phyloP scores from a whole-genome alignment of 2,329 filamentous ascomycete species.

The Trichophyton benhamiae region DNA sequence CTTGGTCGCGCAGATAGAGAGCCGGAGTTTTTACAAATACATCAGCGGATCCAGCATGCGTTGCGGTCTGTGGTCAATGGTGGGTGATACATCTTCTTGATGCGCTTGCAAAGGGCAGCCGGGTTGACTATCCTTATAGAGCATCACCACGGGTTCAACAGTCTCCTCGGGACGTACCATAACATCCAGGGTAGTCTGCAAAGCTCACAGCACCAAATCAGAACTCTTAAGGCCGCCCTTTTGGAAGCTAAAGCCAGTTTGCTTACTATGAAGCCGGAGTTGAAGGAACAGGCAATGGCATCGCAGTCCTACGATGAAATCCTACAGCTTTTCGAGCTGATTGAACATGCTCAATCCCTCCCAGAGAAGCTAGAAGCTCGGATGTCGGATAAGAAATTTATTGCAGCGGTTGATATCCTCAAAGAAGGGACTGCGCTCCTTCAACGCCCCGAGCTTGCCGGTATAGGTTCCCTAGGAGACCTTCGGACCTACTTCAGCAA shows the following conservation, averaged over 20 bases:
- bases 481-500: constrained; percentile 79
- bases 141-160: constrained; percentile 98
- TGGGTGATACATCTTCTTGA: constrained; percentile 17
- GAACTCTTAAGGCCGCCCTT: constrained; percentile 71
- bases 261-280: constrained; percentile 73
- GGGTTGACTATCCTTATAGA: constrained; percentile 38
- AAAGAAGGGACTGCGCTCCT: constrained; percentile 77
- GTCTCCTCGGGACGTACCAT: constrained; percentile 96
- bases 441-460: constrained; percentile 75
- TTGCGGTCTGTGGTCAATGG: constrained; percentile 86
- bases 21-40: constrained; percentile 67
- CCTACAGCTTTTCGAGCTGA: constrained; percentile 66
- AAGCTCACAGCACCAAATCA: constrained; percentile 72
- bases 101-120: background rate
- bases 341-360: constrained; percentile 78
- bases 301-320: constrained; percentile 87
- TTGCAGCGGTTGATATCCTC: constrained; percentile 82
- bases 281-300: constrained; percentile 75
- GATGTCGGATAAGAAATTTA: constrained; percentile 90
- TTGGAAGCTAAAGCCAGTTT: constrained; percentile 68
- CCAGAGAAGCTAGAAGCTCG: constrained; percentile 87
- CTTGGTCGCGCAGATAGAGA: constrained; percentile 85
- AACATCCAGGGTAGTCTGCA: constrained; percentile 94
- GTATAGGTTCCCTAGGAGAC: constrained; percentile 78
- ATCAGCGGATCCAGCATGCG: constrained; percentile 79